Percentiles rank a stretch among this genome's conserved stretches.
Evolutionary conservation across 805 yeast species (phyloP).

Genomic region (Lachancea meyersii): DNA sequence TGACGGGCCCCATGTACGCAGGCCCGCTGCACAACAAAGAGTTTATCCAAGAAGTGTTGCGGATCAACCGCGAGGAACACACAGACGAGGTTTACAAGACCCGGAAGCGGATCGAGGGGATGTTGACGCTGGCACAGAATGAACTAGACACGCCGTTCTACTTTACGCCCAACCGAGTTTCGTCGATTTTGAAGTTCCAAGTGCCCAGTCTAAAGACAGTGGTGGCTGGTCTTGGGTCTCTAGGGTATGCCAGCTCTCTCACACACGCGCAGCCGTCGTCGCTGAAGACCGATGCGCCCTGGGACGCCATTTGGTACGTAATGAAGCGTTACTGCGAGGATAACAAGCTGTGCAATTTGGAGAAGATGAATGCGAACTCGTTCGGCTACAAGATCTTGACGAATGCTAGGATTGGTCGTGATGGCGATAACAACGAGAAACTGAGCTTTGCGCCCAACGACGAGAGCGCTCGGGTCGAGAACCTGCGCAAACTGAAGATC

Average conservation of each 20-base stretch:
- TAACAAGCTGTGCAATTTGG: conserved; percentile 36
- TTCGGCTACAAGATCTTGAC: conserved; percentile 55
- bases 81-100: conserved; percentile 66
- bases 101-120: conserved; percentile 78
- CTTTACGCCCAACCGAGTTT: conserved; percentile 69
- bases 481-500: conserved; percentile 66
- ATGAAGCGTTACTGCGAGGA: conserved; percentile 55
- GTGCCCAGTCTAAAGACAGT: conserved; percentile 73
- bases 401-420: conserved; percentile 33
- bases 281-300: conserved; percentile 86
- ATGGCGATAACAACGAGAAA: conserved; percentile 22
- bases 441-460: conserved; percentile 56
- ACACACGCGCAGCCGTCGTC: conserved; percentile 87
- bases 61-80: conserved; percentile 42
- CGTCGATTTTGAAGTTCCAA: conserved; percentile 71
- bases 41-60: conserved; percentile 60
- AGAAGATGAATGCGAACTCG: conserved; percentile 43
- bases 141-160: conserved; percentile 77
- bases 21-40: conserved; percentile 65
- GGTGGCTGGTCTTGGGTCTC: conserved; percentile 74
- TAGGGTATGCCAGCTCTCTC: conserved; percentile 75
- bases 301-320: conserved; percentile 69
- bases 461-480: conserved; percentile 50
- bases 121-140: conserved; percentile 75
- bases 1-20: conserved; percentile 97